Conservation (phyloP, 768 basidiomycete genomes). For the Polyporus arcularius region DNA sequence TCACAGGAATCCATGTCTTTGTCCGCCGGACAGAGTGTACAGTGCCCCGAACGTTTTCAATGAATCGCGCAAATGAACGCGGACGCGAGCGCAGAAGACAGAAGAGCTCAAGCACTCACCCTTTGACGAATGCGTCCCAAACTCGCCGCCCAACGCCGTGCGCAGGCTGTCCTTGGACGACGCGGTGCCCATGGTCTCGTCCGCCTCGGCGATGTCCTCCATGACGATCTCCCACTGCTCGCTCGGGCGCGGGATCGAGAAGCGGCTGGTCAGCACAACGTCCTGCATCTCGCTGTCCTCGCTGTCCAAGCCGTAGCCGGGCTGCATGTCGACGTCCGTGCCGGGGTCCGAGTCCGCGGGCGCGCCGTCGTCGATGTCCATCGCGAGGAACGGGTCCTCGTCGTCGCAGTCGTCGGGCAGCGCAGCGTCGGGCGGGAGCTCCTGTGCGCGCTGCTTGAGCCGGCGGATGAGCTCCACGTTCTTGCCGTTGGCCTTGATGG, state of each 20-base stretch:
- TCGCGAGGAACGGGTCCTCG: conserved; percentile 19
- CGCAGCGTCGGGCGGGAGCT: conserved; percentile 53
- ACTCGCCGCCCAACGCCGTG: conserved; percentile 54
- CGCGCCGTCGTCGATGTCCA: too few species aligned
- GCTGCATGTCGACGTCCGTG: too few species aligned
- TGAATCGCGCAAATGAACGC: background rate
- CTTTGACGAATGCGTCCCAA: conserved; percentile 71
- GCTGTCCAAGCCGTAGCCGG: too few species aligned
- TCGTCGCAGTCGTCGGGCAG: background rate
- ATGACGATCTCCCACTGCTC: conserved; percentile 89
- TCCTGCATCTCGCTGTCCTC: conserved; percentile 14
- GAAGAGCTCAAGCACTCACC: conserved; percentile 38
- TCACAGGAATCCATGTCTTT: too few species aligned
- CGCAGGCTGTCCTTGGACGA: conserved; percentile 45
- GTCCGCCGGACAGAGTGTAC: too few species aligned
- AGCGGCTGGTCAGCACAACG: conserved; percentile 12
- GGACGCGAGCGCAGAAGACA: background rate
- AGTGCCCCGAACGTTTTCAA: too few species aligned
- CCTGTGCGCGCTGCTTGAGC: conserved; percentile 65
- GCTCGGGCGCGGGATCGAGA: conserved; percentile 55
- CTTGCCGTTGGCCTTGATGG: conserved; percentile 80
- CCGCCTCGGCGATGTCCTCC: conserved; percentile 73
- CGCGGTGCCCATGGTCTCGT: conserved; percentile 57
- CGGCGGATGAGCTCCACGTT: conserved; percentile 76
- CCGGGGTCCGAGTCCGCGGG: too few species aligned